These are phyloP conservation scores for Cercophora sp. DNA, from an alignment of 495 filamentous ascomycete genomes.

Conservation along the genomic window DNA sequence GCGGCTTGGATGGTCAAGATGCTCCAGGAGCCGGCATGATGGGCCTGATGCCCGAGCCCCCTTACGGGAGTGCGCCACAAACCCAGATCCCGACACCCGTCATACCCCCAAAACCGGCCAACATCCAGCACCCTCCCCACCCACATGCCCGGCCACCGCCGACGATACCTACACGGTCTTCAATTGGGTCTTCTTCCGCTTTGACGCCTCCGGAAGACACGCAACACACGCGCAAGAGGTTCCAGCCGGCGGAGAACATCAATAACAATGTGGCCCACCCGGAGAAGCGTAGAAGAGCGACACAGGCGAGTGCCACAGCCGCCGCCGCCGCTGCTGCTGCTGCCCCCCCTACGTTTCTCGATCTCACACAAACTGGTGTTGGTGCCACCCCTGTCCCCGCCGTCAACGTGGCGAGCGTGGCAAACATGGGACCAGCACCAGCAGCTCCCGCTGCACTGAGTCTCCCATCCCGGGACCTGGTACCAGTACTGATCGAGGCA, in stretches of 20 bases:
- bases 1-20: conserved; percentile 25
- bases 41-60: conserved; percentile 27
- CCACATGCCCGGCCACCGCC: conserved; percentile 24
- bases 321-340: conserved; percentile 1
- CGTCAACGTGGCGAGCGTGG: not conserved
- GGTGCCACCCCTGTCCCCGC: not conserved
- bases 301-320: too few relatives aligned
- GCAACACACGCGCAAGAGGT: conserved; percentile 31
- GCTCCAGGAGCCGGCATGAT: conserved; percentile 30
- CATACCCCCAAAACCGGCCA: conserved; percentile 9
- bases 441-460: not conserved
- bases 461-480: not conserved
- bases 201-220: conserved; percentile 50
- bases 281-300: conserved; percentile 43
- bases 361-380: conserved; percentile 16
- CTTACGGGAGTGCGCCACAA: conserved; percentile 18
- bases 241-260: conserved; percentile 17
- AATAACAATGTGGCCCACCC: conserved; percentile 4
- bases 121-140: conserved; percentile 15
- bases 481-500: conserved; percentile 27
- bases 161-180: conserved; percentile 27
- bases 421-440: not conserved
- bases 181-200: conserved; percentile 36
- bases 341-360: conserved; percentile 19
- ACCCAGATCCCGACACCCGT: conserved; percentile 22